Conservation (phyloP, 2,329 filamentous ascomycete genomes). For the Triangularia setosa region DNA sequence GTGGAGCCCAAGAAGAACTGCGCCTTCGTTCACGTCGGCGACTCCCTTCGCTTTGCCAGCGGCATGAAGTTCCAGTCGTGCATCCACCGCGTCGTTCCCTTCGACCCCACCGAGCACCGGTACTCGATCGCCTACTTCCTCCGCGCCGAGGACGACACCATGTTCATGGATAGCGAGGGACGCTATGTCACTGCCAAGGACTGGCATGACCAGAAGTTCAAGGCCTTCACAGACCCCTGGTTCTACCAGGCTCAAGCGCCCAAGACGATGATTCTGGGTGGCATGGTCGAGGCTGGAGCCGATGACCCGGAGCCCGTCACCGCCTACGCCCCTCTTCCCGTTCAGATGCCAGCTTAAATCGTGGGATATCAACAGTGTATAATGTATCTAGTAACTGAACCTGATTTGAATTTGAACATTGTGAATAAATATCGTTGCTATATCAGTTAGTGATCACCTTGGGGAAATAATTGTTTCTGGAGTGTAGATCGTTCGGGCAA, state of each 20-base stretch:
- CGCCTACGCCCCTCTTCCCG: slow-evolving; percentile 4
- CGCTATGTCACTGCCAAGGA: slow-evolving; percentile 49
- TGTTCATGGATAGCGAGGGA: slow-evolving; percentile 53
- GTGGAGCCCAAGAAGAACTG: slow-evolving; percentile 48
- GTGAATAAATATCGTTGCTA: background rate
- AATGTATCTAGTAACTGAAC: background rate
- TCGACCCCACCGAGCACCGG: slow-evolving; percentile 48
- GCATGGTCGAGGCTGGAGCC: slow-evolving; percentile 43
- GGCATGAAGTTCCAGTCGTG: slow-evolving; percentile 52
- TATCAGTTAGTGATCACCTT: background rate
- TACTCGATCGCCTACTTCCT: slow-evolving; percentile 59
- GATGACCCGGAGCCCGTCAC: slow-evolving; percentile 20
- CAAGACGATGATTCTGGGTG: slow-evolving; percentile 46
- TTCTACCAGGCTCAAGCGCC: slow-evolving; percentile 46
- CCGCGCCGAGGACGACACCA: slow-evolving; percentile 52
- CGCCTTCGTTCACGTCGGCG: slow-evolving; percentile 56
- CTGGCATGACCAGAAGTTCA: slow-evolving; percentile 55
- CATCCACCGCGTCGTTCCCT: slow-evolving; percentile 55
- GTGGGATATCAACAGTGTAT: background rate
- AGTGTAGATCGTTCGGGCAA: too few species aligned
- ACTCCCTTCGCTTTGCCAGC: slow-evolving; percentile 54
- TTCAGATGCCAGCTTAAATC: background rate
- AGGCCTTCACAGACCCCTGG: slow-evolving; percentile 42
- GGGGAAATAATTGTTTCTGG: too few species aligned
- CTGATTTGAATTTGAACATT: background rate